Evolutionary conservation across 208 protist genomes (phyloP), one percentile per base, ranked within the genome.

Genomic region (Balamuthia mandrillaris): DNA sequence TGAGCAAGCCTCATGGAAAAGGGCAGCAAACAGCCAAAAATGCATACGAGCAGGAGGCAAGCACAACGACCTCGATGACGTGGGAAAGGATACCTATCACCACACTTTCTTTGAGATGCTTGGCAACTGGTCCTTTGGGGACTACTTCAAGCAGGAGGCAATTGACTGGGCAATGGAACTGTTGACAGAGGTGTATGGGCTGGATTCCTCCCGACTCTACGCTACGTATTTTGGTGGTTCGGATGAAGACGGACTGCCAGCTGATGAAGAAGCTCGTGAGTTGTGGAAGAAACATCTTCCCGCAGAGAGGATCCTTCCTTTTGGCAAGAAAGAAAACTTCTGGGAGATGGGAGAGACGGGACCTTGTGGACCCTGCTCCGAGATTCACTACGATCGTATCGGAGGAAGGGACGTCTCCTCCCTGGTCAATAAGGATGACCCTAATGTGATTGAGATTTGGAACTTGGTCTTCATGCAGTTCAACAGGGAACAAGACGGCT

Each of bases 101-200:
- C 98, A 99, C 92, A 99, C 98, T 41, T 99, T 99, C 90, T 99
- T 99, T 93, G 98, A 99, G 83, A 99, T 99, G 98, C 94, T 99
- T n/a, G 98, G 98, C 61, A 98, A 96, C 83, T 99, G 97, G 97
- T 98, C 96, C 33, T 99, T 99, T 90, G 98, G 97, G 35, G 96
- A 99, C 88, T 99, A 99, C 88, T 99, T 99, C 92, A 99, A 99
- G 91, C 92, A 94, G 72, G 98, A 99, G 68, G 97, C 97, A 45
- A 99, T 99, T 77, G 86, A 45, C 39, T 98, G 94, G 97, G 94
- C 97, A 7, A 99, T 96, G 96, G 97, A 98, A 86, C 92, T 99
- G 60, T 92, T 99, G 27, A 98, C 97, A n/a, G n/a, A 72, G 95
- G 60, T 72, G 9, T 85, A 74, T 44, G 47, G 47, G 33, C 44